Percentiles rank a stretch among this genome's conserved stretches.
Conservation (phyloP, 2,329 filamentous ascomycete species). For the Diaporthe sp. region DNA sequence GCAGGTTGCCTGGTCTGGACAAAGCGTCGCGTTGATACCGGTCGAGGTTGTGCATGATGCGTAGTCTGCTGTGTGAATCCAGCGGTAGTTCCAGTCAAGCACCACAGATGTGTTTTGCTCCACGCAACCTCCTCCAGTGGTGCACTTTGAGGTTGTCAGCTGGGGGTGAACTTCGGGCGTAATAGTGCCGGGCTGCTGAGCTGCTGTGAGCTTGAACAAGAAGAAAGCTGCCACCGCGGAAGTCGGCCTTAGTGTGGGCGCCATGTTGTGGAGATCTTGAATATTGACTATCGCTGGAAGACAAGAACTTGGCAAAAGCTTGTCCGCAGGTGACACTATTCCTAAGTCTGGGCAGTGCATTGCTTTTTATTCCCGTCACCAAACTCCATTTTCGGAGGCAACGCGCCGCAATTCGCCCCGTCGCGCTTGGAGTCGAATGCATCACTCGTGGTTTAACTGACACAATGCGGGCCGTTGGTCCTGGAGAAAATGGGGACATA, state of each 20-base stretch:
- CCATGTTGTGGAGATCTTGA: background rate
- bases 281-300: background rate
- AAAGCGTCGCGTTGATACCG: slow-evolving; percentile 50
- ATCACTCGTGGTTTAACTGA: slow-evolving; percentile 10
- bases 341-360: background rate
- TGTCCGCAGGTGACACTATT: background rate
- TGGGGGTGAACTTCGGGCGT: slow-evolving; percentile 56
- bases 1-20: slow-evolving; percentile 58
- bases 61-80: slow-evolving; percentile 51
- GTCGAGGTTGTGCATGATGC: slow-evolving; percentile 44
- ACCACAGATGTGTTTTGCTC: slow-evolving; percentile 56
- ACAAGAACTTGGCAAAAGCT: slow-evolving; percentile 27
- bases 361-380: background rate
- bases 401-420: background rate
- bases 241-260: slow-evolving; percentile 11
- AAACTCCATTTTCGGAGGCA: background rate
- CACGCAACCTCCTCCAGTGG: slow-evolving; percentile 56
- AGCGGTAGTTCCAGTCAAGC: slow-evolving; percentile 54
- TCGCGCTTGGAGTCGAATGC: background rate
- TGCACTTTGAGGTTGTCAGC: slow-evolving; percentile 59
- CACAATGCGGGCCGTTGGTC: slow-evolving; percentile 22
- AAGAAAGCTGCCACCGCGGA: background rate
- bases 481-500: background rate
- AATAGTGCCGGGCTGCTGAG: slow-evolving; percentile 45
- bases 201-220: slow-evolving; percentile 41